A percentile compares a stretch with the other conserved stretches of the same genome.
These are phyloP conservation scores for Lepidopterella palustris DNA, from an alignment of 495 filamentous ascomycete genomes.

Conservation along the genomic window DNA sequence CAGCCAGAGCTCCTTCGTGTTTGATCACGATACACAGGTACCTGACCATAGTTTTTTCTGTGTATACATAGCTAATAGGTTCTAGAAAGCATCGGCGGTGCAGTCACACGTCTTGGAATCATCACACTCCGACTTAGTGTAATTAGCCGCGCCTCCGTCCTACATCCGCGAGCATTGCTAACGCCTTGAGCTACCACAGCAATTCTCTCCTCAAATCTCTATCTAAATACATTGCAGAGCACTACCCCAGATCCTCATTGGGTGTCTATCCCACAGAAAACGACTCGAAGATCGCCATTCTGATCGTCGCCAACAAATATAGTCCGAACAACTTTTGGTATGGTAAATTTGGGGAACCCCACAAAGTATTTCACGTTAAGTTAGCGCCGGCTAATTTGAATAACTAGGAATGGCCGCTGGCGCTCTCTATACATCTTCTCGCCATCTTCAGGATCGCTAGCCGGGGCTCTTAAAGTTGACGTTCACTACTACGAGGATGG, in stretches of 20 bases:
- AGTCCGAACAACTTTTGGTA: slow-evolving; percentile 93
- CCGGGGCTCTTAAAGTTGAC: slow-evolving; percentile 69
- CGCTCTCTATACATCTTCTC: slow-evolving; percentile 77
- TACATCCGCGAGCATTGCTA: background rate
- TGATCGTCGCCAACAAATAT: slow-evolving; percentile 92
- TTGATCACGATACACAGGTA: slow-evolving; percentile 80
- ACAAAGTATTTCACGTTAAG: background rate
- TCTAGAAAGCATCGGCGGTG: slow-evolving; percentile 73
- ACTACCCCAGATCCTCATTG: slow-evolving; percentile 75
- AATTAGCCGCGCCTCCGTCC: slow-evolving; percentile 19
- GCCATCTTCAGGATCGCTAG: slow-evolving; percentile 54
- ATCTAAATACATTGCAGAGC: slow-evolving; percentile 71
- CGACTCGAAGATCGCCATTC: slow-evolving; percentile 67
- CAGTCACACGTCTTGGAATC: slow-evolving; percentile 81
- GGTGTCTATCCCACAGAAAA: slow-evolving; percentile 74
- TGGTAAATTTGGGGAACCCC: background rate
- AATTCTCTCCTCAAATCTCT: slow-evolving; percentile 77
- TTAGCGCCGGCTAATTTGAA: background rate
- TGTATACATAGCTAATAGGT: slow-evolving; percentile 1
- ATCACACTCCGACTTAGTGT: slow-evolving; percentile 73
- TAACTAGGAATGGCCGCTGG: slow-evolving; percentile 72
- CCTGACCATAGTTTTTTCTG: background rate
- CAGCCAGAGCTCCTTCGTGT: slow-evolving; percentile 74
- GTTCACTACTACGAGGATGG: slow-evolving; percentile 99
- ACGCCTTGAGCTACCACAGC: slow-evolving; percentile 36